Evolutionary conservation across 2,329 filamentous ascomycete genomes (phyloP).

Genomic region (Fusarium secorum): DNA sequence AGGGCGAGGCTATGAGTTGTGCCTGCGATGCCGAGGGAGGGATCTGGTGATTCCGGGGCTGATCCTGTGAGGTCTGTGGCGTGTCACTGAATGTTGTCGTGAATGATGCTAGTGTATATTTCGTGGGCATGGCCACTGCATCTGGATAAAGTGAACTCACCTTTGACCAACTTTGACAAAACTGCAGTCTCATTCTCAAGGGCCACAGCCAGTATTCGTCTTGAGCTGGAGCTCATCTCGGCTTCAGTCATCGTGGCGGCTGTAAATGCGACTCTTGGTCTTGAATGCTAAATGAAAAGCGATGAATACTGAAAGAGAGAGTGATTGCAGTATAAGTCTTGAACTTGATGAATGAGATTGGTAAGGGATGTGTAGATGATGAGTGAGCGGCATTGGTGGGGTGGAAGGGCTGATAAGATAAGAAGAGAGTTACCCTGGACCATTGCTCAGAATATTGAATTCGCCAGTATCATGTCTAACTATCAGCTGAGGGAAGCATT

Average conservation of each 20-base stretch:
- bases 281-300: no score
- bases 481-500: not conserved
- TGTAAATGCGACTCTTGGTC: accelerated
- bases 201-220: slow-evolving; percentile 67
- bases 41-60: slow-evolving; percentile 46
- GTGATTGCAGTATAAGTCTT: not conserved
- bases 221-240: slow-evolving; percentile 39
- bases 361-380: slow-evolving; percentile 31
- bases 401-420: slow-evolving; percentile 30
- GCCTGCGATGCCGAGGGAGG: slow-evolving; percentile 60
- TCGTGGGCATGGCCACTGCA: not conserved
- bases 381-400: slow-evolving; percentile 24
- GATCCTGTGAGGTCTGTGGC: slow-evolving; percentile 61
- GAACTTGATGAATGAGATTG: slow-evolving; percentile 19
- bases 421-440: slow-evolving; percentile 5
- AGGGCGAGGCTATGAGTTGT: slow-evolving; percentile 64
- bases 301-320: not conserved
- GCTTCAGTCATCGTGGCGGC: slow-evolving; percentile 27
- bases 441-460: accelerated
- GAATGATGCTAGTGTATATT: not conserved
- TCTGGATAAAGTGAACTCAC: slow-evolving; percentile 44
- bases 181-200: slow-evolving; percentile 55
- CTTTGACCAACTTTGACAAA: slow-evolving; percentile 61
- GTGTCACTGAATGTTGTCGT: slow-evolving; percentile 1
- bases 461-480: not conserved